Base-by-base conservation (phyloP, 2,329 filamentous ascomycete genomes). In the Aspergillus neoniger region DNA sequence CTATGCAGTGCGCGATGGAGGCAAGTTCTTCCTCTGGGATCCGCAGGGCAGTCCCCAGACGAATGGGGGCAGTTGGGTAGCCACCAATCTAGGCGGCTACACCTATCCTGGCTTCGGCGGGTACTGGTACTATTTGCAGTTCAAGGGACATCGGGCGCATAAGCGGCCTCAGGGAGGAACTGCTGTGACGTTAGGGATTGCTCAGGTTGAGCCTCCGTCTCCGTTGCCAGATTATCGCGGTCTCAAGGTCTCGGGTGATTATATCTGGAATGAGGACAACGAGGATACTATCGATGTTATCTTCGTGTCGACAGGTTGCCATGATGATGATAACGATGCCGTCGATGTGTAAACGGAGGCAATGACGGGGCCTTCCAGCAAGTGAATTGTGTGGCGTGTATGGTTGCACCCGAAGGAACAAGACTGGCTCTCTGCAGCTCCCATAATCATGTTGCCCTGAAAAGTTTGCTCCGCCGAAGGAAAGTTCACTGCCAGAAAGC, bases 11-110 rank as follows among this genome's bases (percentile, higher is more conserved):
- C 53, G n/a, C 6, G 23, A 32, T n/a, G 53, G 53, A 2, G 41
- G 53, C 38, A 43, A 43, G 12, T 55, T 55, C 25, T 55, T 30
- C 52, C 23, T 55, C 1, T 55, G 52, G 52, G 52, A 55, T 44
- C 52, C 52, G 9, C 17, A 43, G 14, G 39, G 52, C 39, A 55
- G 52, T 38, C 6, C 38, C 6, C 38, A 43, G 52, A 55, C 52
- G 21, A 55, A 55, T 10, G 52, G 52, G 15, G 52, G 52, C 12
- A 55, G 39, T 10, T 55, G 52, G 52, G 19, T 55, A 19, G 39
- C 52, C 7, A 55, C 52, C 32, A 55, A 47, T 10, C 39, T 55
- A 12, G 52, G 52, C 23, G 52, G 52, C 2, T 43, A 55, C 23
- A 55, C 39, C 2, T 55, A 55, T 21, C 52, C 52, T 2, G 52